Conservation (phyloP, 352 stramenopile genomes). For the Globisporangium perplexum region DNA sequence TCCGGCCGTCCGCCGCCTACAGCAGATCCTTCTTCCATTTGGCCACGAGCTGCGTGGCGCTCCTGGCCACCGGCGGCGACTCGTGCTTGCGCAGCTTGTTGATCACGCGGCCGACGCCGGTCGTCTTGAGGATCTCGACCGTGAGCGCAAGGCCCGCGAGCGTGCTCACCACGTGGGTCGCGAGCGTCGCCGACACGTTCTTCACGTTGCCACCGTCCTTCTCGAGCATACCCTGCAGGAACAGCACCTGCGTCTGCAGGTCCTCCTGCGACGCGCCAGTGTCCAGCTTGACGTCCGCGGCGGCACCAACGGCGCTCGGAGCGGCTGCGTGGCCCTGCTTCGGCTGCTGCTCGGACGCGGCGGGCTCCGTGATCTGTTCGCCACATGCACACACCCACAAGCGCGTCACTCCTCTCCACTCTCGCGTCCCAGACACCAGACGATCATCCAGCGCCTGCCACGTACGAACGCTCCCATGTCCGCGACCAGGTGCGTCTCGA, state of each 20-base stretch:
- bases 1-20: conserved; percentile 9
- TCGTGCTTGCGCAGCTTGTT: conserved; percentile 85
- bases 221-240: conserved; percentile 70
- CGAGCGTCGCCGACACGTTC: conserved; percentile 54
- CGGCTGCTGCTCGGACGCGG: not conserved
- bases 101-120: conserved; percentile 73
- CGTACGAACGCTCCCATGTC: conserved; percentile 22
- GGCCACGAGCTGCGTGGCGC: conserved; percentile 60
- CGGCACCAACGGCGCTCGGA: not conserved
- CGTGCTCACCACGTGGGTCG: conserved; percentile 63
- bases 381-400: not conserved
- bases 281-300: not conserved
- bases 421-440: not conserved
- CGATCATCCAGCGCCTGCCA: not conserved
- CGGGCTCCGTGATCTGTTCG: not conserved
- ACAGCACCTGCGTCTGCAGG: conserved; percentile 57
- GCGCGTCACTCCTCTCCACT: not conserved
- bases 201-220: conserved; percentile 68
- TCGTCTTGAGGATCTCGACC: conserved; percentile 82
- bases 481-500: conserved; percentile 61
- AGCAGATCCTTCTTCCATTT: conserved; percentile 87
- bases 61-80: conserved; percentile 51
- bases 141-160: conserved; percentile 65
- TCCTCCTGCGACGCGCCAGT: conserved; percentile 26
- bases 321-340: not conserved